phyloP scores from a whole-genome alignment of 1,139 yeast species.

The Zygotorulaspora mrakii region DNA sequence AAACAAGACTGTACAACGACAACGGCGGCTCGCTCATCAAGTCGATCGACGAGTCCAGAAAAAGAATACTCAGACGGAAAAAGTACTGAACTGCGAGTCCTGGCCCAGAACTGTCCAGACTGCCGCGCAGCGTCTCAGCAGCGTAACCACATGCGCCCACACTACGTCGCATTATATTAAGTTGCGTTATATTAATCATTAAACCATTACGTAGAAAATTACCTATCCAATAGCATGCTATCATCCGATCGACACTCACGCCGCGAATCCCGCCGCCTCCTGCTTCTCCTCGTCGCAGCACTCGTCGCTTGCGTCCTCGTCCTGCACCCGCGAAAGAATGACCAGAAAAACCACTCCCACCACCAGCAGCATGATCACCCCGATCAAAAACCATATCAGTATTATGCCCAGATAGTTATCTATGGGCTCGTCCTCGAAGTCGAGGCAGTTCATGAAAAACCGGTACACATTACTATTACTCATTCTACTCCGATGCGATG shows the following conservation, averaged over 20 bases:
- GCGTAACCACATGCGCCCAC: no score
- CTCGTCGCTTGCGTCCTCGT: constrained; percentile 10
- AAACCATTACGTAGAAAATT: constrained; percentile 4
- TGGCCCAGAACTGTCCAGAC: no score
- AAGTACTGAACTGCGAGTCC: no score
- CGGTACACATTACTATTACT: constrained; percentile 1
- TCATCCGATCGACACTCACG: background rate
- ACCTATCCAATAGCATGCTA: no score
- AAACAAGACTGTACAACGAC: constrained; percentile 11
- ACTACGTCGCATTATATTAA: no score
- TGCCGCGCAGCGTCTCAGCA: no score
- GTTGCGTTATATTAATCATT: constrained; percentile 4
- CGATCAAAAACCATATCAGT: constrained; percentile 19
- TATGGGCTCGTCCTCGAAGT: constrained; percentile 11
- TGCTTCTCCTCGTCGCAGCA: constrained; percentile 17
- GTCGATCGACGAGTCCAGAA: constrained; percentile 12
- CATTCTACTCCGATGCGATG: background rate
- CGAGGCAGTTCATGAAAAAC: constrained; percentile 1
- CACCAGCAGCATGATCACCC: constrained; percentile 17
- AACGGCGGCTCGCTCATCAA: constrained; percentile 9
- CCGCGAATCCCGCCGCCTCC: background rate
- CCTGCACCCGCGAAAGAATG: constrained; percentile 9
- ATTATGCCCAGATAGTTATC: constrained; percentile 16
- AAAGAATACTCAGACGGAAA: constrained; percentile 6
- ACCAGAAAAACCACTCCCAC: constrained; percentile 17